Evolutionary conservation across 805 yeast genomes (phyloP), one percentile per base, ranked within the genome.

Genomic region (Scheffersomyces amazonensis): DNA sequence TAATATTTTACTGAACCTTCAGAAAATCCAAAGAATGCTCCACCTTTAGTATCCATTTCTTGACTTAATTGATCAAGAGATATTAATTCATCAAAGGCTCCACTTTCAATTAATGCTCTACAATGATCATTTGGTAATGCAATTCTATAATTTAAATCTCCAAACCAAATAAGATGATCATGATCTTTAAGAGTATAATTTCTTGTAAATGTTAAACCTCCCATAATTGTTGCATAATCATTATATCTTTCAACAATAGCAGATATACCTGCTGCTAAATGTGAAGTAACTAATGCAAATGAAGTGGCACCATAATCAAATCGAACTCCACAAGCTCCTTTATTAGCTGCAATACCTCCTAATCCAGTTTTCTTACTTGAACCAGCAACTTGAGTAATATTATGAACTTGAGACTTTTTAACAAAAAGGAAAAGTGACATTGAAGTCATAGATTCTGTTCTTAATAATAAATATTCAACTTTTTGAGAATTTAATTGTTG

Each of bases 301-400:
- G 84, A 71, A 0, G 96, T 83, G 22, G 80, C 75, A 1, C 93
- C 93, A 59, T 76, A 87, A 35, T 83, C 78, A 62, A 91, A 86
- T 43, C 96, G 74, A 12, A 93, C 87, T 0, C 96, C 96, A 43
- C 90, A 95, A 3, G 95, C 96, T 32, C 99, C 99, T 60, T 91
- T 91, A 58, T 93, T 91, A 13, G 97, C 99, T 0, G 98, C 80
- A 66, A 93, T 91, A 32, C 99, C 99, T 27, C 97, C 96, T 38
- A 93, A 68, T 0, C 98, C 99, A 0, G 98, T 91, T 61, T 91
- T 91, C 52, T 90, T 91, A 10, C 86, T 76, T n/a, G 90, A 76
- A n/a, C 97, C 97, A 49, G 89, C 90, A 4, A 93, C 96, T 52
- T 84, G 83, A 11, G 87, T 85, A 3, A 93, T 80, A 29, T 62